Conservation (phyloP, 495 filamentous ascomycete species). For the Pseudomonodictys pantanalensis region DNA sequence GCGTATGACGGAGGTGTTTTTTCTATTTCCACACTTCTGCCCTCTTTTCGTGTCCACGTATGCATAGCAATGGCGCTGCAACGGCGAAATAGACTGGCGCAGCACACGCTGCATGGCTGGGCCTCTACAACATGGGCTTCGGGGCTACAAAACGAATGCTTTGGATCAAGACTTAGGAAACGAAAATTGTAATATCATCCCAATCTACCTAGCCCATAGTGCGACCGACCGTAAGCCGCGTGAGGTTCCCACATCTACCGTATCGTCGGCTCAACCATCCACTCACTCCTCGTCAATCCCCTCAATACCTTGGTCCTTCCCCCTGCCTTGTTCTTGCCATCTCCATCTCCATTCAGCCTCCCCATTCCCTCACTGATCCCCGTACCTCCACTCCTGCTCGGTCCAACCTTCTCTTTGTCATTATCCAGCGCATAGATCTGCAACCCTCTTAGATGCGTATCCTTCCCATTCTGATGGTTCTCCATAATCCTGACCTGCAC, state of each 20-base stretch:
- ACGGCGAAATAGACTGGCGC: neutral
- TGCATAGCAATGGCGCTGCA: neutral
- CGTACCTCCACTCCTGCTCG: neutral
- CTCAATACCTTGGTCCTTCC: neutral
- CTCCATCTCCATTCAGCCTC: neutral
- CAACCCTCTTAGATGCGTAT: constrained; percentile 91
- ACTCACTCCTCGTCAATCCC: constrained; percentile 22
- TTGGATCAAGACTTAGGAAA: neutral
- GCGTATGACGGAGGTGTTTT: neutral
- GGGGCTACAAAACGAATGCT: too few relatives aligned
- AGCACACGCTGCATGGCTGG: too few relatives aligned
- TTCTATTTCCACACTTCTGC: too few relatives aligned
- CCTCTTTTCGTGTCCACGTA: neutral
- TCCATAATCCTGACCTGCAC: constrained; percentile 84
- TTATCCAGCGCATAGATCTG: constrained; percentile 84
- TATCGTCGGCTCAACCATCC: constrained; percentile 19
- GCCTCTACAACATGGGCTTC: too few relatives aligned
- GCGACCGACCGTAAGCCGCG: neutral
- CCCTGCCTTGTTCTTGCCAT: neutral
- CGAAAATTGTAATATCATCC: too few relatives aligned
- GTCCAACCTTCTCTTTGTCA: constrained; percentile 10
- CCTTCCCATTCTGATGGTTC: constrained; percentile 99
- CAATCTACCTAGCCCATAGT: too few relatives aligned
- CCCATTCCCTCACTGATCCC: neutral
- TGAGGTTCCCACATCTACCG: constrained; percentile 3